Evolutionary conservation across 495 filamentous ascomycete species (phyloP).

Genomic region (Neurospora tetrasperma): DNA sequence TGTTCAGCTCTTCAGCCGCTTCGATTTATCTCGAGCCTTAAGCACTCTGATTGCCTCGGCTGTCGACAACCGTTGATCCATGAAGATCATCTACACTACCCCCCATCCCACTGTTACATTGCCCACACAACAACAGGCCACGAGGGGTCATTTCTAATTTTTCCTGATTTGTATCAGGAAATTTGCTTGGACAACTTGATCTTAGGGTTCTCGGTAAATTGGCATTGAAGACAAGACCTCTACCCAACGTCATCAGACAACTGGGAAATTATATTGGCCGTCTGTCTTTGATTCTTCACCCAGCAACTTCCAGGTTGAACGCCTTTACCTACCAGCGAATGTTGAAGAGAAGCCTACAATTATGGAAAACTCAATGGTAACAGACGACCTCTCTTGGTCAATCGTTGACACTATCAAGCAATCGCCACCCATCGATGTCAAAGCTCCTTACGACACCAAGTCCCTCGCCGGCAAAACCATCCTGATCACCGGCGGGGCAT

Average conservation of each 20-base stretch:
- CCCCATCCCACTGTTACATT: background rate
- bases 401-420: conserved; percentile 15
- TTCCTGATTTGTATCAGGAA: background rate
- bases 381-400: conserved; percentile 11
- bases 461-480: conserved; percentile 36
- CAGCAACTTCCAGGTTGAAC: background rate
- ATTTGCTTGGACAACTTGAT: background rate
- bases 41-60: background rate
- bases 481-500: conserved; percentile 42
- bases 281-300: background rate
- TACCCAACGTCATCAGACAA: background rate
- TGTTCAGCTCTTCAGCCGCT: background rate
- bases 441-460: conserved; percentile 26
- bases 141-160: background rate
- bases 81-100: background rate
- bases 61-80: background rate
- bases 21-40: background rate
- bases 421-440: conserved; percentile 27
- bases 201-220: background rate
- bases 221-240: background rate
- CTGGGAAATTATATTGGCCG: background rate
- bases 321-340: background rate
- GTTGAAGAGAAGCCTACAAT: background rate
- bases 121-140: background rate
- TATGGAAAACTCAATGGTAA: conserved; percentile 5